Base-by-base conservation (phyloP, 2,329 filamentous ascomycete genomes). In the Tolypocladium capitatum region DNA sequence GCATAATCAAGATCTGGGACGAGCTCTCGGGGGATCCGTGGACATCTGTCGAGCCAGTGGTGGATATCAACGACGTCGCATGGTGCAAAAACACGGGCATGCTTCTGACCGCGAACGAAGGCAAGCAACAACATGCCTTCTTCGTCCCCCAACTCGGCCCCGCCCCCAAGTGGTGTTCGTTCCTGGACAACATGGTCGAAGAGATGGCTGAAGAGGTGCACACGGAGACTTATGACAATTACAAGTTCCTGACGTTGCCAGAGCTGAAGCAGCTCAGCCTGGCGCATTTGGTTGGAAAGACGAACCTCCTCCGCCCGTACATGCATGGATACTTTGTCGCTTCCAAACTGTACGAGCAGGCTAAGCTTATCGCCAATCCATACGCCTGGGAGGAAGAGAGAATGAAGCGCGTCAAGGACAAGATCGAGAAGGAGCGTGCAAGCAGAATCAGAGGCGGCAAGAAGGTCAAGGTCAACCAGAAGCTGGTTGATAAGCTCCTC, bases 241-340 rank as follows among this genome's bases (percentile, higher is more conserved):
- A 91, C 79, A 98, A 97, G 68, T 98, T 98, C 78, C 73, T 98
- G 61, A 95, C 91, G 2, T 66, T 88, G 51, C 81, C 86, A 40
- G 90, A 98, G 64, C 74, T 98, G 46, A 85, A 86, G 57, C 80
- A 83, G 33, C 77, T 98, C 55, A 94, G 87, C 62, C 67, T 98
- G 60, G 83, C 86, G 46, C 91, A 97, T 62, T 74, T 98, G 43
- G 77, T 98, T 49, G 91, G 91, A 54, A 90, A 88, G 57, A 94
- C 89, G 28, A 92, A 86, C 60, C 71, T 97, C 20, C 72, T 98
- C 36, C 78, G 91, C 41, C 92, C 92, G 40, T 98, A 98, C 63
- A 98, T 98, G 94, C 92, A 98, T 63, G 94, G 92, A 57, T 97
- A 92, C 74, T 98, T 98, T 68, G 90, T 98, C 44, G 87, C 86